Evolutionary conservation across 768 basidiomycete species (phyloP).

Genomic region (Termitomyces sp.): DNA sequence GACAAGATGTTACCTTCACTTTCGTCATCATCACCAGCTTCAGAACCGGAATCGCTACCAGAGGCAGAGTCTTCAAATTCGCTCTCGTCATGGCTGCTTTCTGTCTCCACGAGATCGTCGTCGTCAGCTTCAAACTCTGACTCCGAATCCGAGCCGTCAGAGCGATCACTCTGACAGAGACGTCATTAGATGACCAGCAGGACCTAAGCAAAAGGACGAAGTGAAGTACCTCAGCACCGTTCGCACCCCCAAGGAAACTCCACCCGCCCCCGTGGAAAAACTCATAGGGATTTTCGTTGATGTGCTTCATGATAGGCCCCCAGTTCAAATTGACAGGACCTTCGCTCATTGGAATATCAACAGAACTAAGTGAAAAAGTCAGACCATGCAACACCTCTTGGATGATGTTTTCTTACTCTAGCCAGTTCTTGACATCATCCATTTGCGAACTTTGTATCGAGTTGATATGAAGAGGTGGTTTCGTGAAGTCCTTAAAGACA

Average conservation of each 20-base stretch:
- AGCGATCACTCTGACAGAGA: conserved; percentile 32
- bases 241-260: conserved; percentile 79
- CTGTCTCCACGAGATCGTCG: conserved; percentile 52
- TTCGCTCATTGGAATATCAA: conserved; percentile 94
- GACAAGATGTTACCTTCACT: conserved; percentile 48
- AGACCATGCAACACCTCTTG: conserved; percentile 8
- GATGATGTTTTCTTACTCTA: conserved; percentile 66
- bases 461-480: conserved; percentile 91
- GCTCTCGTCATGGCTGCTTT: conserved; percentile 55
- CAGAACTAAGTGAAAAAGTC: conserved; percentile 55
- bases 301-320: conserved; percentile 98
- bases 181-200: not conserved
- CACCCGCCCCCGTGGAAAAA: conserved; percentile 98
- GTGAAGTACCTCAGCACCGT: conserved; percentile 56
- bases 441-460: conserved; percentile 87
- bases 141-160: conserved; percentile 44
- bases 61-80: conserved; percentile 66
- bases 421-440: conserved; percentile 98
- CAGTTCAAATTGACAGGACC: conserved; percentile 97
- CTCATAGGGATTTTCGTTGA: conserved; percentile 92
- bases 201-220: not conserved
- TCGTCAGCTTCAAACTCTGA: conserved; percentile 55
- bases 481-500: conserved; percentile 95
- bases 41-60: conserved; percentile 64
- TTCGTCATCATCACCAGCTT: conserved; percentile 49